Base-by-base conservation (phyloP, 164 flowering plant species). In the Dillenia suffruticosa region DNA sequence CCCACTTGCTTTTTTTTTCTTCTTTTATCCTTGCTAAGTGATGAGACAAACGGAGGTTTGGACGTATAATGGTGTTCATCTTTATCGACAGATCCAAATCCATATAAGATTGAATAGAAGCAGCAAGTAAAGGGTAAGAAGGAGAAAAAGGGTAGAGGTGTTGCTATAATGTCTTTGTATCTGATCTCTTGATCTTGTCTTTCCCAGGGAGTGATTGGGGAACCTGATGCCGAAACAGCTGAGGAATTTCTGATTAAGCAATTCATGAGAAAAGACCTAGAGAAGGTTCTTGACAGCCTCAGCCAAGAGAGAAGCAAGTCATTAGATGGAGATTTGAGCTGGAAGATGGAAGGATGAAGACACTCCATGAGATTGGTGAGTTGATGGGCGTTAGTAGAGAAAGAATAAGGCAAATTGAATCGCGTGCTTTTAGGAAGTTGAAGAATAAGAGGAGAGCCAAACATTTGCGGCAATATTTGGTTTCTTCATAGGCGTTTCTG, bases 321-420 rank as follows among this genome's bases (percentile, higher is more conserved):
- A 59, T 94, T 17, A 57, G 80, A 63, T 81, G 84, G 90, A 83
- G 99, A 59, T 94, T 82, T 51, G 97, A 97, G 16, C 66, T 91
- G 48, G 96, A 81, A 5, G 93, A 87, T 69, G 97, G 96, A 51
- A 86, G 93, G 72, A 81, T 77, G 84, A 87, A 79, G 69, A 89
- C 99, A 3, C 70, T 94, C 74, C 97, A 91, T 69, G 99, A 94
- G 74, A 89, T 94, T 47, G 97, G 99, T 22, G 96, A 91, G 63
- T 43, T 74, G 68, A 84, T 94, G 92, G 90, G 90, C 57, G 90
- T 94, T 10, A 91, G 96, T 78, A 76, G 99, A 62, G 99, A 94
- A 72, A 80, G 99, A 73, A 78, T 91, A 22, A 75, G 99, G 64
- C 99, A 94, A 69, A 86, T 94, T n/a, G 96, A 94, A 68, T 76